Evolutionary conservation across 2,329 filamentous ascomycete genomes (phyloP).

Genomic region (Neofusicoccum parvum): DNA sequence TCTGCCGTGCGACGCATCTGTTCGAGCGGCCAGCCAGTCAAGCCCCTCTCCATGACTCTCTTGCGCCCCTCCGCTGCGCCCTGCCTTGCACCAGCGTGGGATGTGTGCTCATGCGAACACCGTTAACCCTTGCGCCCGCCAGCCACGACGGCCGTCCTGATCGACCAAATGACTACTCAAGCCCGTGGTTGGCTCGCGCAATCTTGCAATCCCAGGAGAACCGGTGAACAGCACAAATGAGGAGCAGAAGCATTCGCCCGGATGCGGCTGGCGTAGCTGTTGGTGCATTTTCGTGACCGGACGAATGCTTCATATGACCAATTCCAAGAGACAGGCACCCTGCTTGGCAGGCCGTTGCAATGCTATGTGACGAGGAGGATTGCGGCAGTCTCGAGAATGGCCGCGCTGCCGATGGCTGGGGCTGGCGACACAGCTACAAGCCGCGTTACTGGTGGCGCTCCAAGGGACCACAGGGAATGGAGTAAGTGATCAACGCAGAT

Average conservation of each 20-base stretch:
- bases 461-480: neutral
- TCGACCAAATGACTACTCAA: neutral
- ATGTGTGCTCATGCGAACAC: neutral
- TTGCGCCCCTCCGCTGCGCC: neutral
- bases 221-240: neutral
- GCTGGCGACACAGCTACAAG: neutral
- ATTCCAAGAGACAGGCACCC: too few species aligned
- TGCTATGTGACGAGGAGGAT: neutral
- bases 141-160: neutral
- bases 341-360: neutral
- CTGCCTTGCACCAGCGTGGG: conserved; percentile 5
- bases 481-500: conserved; percentile 3
- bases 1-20: conserved; percentile 11
- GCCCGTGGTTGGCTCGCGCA: neutral
- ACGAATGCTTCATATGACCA: too few species aligned
- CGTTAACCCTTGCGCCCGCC: conserved; percentile 6
- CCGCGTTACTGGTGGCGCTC: conserved; percentile 4
- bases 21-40: neutral
- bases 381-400: conserved; percentile 2
- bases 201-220: too few species aligned
- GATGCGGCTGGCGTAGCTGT: too few species aligned
- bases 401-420: neutral
- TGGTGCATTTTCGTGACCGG: too few species aligned
- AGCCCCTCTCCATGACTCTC: neutral
- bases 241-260: neutral